Evolutionary conservation across 495 filamentous ascomycete species (phyloP).

Genomic region (Talaromyces borbonicus): DNA sequence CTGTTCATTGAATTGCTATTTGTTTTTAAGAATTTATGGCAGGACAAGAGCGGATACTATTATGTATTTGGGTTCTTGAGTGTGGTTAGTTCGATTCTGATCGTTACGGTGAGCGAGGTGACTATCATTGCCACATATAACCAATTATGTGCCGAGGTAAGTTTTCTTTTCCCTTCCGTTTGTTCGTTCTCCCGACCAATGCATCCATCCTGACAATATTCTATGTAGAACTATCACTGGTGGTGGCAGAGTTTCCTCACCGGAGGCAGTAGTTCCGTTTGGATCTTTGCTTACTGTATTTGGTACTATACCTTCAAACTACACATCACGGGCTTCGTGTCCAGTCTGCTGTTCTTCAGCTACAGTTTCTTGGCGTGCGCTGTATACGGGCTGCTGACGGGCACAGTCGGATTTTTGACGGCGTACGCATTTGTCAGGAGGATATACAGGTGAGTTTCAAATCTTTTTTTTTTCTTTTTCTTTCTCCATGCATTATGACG

Average conservation of each 20-base stretch:
- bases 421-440: slow-evolving; percentile 83
- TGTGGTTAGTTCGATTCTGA: slow-evolving; percentile 62
- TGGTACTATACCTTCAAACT: slow-evolving; percentile 84
- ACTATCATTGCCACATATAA: slow-evolving; percentile 84
- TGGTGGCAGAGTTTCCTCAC: slow-evolving; percentile 91
- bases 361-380: slow-evolving; percentile 74
- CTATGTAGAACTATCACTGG: slow-evolving; percentile 88
- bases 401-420: slow-evolving; percentile 81
- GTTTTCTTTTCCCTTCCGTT: slow-evolving; percentile 4
- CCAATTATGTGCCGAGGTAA: slow-evolving; percentile 68
- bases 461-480: not conserved
- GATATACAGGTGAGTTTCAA: slow-evolving; percentile 65
- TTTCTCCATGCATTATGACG: too few species aligned
- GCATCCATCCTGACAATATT: too few species aligned
- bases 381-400: slow-evolving; percentile 75
- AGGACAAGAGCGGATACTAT: slow-evolving; percentile 89
- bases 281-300: slow-evolving; percentile 78
- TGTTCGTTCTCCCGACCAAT: slow-evolving; percentile 11
- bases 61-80: slow-evolving; percentile 90
- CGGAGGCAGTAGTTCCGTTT: slow-evolving; percentile 68
- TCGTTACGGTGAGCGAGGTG: slow-evolving; percentile 78
- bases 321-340: slow-evolving; percentile 74
- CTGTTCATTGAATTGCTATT: slow-evolving; percentile 92
- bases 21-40: slow-evolving; percentile 85
- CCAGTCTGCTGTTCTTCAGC: slow-evolving; percentile 75